Conservation (phyloP, 768 basidiomycete species). For the Mycena indigotica region DNA sequence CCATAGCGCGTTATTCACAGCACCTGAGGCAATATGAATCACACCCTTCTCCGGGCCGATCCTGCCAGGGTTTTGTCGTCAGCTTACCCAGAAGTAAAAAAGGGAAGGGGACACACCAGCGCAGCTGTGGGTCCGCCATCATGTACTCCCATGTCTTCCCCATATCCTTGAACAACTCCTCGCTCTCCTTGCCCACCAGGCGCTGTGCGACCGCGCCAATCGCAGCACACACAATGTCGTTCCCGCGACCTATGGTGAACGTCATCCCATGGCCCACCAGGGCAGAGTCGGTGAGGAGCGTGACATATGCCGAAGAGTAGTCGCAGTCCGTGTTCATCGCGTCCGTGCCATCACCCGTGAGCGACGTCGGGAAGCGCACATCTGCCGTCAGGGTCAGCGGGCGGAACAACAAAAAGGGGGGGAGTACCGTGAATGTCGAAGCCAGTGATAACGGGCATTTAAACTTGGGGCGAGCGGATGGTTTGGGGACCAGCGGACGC, state of each 20-base stretch:
- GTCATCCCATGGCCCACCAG: constrained; percentile 93
- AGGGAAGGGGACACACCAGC: constrained; percentile 61
- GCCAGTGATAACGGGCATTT: constrained; percentile 51
- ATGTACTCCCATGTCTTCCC: constrained; percentile 88
- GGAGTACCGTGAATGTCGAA: constrained; percentile 60
- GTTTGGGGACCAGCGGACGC: too few relatives aligned
- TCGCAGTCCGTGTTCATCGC: constrained; percentile 97
- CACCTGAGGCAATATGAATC: constrained; percentile 85
- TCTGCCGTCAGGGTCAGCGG: constrained; percentile 49
- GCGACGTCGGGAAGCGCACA: constrained; percentile 88
- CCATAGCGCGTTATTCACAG: constrained; percentile 93
- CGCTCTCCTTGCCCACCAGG: constrained; percentile 81
- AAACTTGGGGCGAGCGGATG: not conserved
- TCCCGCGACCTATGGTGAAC: constrained; percentile 92
- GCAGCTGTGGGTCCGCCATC: constrained; percentile 84
- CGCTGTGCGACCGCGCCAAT: constrained; percentile 79
- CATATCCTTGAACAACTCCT: constrained; percentile 86
- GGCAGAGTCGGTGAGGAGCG: constrained; percentile 71
- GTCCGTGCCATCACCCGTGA: constrained; percentile 91
- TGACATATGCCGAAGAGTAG: constrained; percentile 91
- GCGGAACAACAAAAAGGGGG: not conserved
- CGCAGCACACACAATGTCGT: constrained; percentile 88
- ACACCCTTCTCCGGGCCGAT: constrained; percentile 96
- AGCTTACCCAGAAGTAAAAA: not conserved
- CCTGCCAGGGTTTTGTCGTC: constrained; percentile 40